Evolutionary conservation across 768 basidiomycete genomes (phyloP), one percentile per base, ranked within the genome.

Genomic region (Russula virescens): DNA sequence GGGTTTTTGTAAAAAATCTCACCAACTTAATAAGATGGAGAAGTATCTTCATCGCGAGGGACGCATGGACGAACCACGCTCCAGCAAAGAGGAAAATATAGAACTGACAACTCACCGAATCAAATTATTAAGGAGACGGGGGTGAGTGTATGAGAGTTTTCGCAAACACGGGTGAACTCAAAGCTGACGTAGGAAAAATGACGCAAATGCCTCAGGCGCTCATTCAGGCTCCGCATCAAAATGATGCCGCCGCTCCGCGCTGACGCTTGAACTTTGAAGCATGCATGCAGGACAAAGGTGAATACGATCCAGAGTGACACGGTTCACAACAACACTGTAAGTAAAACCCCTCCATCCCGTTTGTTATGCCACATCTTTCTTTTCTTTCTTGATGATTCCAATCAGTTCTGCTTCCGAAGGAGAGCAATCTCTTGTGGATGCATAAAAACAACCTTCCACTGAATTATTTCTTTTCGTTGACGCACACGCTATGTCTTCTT

Each of bases 361-460:
- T 58, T 28, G 8, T 11, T 14, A 21, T 58, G 5, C 19, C 14
- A 13, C 53, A 38, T 28, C 40, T 8, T 57, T 38, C 43, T 23
- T 23, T 51, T 46, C 9, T 49, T 21, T 43, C 40, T 46, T 65
- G 56, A 60, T 68, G 67, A 68, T 40, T 48, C 52, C 42, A 60
- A 57, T 66, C 67, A 68, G 67, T 66, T 68, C 67, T 68, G 67
- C 67, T 66, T 68, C 67, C 65, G 67, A 68, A 68, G n/a, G 66
- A 67, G 66, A 55, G 21, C 46, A 35, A 51, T 63, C 64, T 68
- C 67, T 66, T 66, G 67, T 68, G 65, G 67, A 68, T 19, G 31
- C 28, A 49, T 63, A 63, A 65, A 65, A 68, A 11, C 14, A 3
- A 11, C 2, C 13, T 2, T 11, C 6, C 38, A 7, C 38, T 38